Base-by-base conservation (phyloP, 129 eudicot genomes). In the Ambrosia artemisiifolia region DNA sequence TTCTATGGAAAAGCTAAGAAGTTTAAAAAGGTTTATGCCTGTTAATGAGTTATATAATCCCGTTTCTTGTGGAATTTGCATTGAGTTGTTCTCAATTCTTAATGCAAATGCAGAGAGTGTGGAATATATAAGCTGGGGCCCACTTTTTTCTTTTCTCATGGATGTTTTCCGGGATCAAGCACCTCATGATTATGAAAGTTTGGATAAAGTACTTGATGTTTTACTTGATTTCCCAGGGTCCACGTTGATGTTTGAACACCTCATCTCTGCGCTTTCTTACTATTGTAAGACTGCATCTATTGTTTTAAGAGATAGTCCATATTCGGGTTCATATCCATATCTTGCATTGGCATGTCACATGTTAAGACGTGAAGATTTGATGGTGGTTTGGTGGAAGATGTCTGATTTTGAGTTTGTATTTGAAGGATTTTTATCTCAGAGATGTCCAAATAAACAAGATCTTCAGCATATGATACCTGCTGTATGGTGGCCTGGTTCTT, bases 401-500 rank as follows among this genome's bases (percentile, higher is more conserved):
- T 55, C 88, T 57, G 96, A 88, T 57, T 95, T 95, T 77, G 99
- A 95, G 51, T 83, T 84, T 54, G 62, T 84, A 36, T 88, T 95
- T 65, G 99, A 95, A 85, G 99, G 96, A 28, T 88, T 95, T 72
- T 75, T 95, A 50, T 83, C 96, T 35, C 85, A 91, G 83, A 84
- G 85, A 80, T 85, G 81, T 81, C 99, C 97, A 48, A 91, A 91
- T 73, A 91, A 88, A 74, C 91, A 84, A 78, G 99, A 95, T 80
- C 97, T 95, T 46, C 97, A 85, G 50, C 64, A 67, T 61, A 65
- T 91, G 86, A 90, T 95, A 83, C 99, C 99, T 81, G 84, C 87
- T 73, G 97, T 95, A 51, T 90, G 99, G 96, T 95, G 99, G 99
- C 96, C 99, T 75, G 96, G 96, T 74, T 90, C 99, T 32, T 81